Evolutionary conservation across 2,329 filamentous ascomycete genomes (phyloP), one percentile per base, ranked within the genome.

Genomic region (Stemphylium beticola): DNA sequence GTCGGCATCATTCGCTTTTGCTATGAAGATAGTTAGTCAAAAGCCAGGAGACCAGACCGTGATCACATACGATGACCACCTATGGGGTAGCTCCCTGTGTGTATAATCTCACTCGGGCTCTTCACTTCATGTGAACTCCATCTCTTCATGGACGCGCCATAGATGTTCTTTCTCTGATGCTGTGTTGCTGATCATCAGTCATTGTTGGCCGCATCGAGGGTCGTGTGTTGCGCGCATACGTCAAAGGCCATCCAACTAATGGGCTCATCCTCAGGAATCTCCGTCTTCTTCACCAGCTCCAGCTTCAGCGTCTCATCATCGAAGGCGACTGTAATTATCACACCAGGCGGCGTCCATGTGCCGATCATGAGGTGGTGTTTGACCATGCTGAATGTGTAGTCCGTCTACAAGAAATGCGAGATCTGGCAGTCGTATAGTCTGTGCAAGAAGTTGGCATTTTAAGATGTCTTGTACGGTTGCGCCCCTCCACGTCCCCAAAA

Each of bases 231-330:
- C 11, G 26, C 29, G 57, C 88, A 78, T 80, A 92, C 90, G 74
- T 91, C 89, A 69, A 96, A 93, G 14, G 91, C 88, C 89, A 96
- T 93, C 92, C 92, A 96, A 55, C 91, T 96, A 63, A 96, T 95
- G 7, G 92, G 90, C 77, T 96, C 91, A 61, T 93, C 89, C 47
- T 89, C 77, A 4, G 91, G 88, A 52, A 96, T 95, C 54, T 87
- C 85, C 1, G 91, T 95, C 66, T 88, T 87, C 79, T 93, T 92
- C 70, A 96, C 79, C 68, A 95, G 77, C 63, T 88, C 84, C 57
- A 96, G 78, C 6, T 87, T 88, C 61, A 92, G 79, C 34, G 85
- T 86, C 76, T 93, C 89, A 65, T 93, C 91, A 77, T 96, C 90
- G 72, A 96, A 96, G 57, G 88, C 85, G 56, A 96, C 88, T 0